Evolutionary conservation across 2,329 filamentous ascomycete species (phyloP).

Genomic region (Trichoderma cornu-damae): DNA sequence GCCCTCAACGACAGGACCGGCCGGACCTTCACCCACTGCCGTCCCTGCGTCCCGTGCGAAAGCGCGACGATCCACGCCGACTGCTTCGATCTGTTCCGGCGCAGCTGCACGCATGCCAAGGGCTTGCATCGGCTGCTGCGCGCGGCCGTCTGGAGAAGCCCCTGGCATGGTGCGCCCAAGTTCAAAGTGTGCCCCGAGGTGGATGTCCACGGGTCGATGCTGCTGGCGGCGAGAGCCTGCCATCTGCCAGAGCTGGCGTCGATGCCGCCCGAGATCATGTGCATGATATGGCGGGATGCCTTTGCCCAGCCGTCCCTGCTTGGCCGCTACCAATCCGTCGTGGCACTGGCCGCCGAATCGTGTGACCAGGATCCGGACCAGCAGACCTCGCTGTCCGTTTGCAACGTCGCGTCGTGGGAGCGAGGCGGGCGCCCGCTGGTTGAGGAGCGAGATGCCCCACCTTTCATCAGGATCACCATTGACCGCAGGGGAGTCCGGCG

Average conservation of each 20-base stretch:
- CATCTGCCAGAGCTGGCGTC: neutral
- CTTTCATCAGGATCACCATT: neutral
- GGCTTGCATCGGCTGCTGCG: neutral
- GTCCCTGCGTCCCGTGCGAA: neutral
- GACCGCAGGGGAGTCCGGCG: neutral
- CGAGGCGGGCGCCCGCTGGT: neutral
- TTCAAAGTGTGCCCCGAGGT: neutral
- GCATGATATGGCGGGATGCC: neutral
- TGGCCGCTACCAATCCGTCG: neutral
- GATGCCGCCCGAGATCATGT: neutral
- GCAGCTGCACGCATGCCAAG: neutral
- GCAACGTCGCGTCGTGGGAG: neutral
- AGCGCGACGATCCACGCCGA: neutral
- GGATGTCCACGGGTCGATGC: neutral
- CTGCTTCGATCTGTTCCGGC: neutral
- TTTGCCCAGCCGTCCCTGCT: neutral
- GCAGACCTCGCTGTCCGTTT: neutral
- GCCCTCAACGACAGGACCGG: neutral
- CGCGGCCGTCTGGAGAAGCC: neutral
- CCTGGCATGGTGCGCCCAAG: neutral
- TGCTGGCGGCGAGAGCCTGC: neutral
- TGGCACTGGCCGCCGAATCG: neutral
- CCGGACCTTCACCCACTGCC: neutral
- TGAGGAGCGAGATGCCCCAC: neutral
- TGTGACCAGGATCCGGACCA: neutral